Percentiles rank a stretch among this genome's conserved stretches.
phyloP scores from a whole-genome alignment of 768 basidiomycete genomes.

The Hydnum rufescens region DNA sequence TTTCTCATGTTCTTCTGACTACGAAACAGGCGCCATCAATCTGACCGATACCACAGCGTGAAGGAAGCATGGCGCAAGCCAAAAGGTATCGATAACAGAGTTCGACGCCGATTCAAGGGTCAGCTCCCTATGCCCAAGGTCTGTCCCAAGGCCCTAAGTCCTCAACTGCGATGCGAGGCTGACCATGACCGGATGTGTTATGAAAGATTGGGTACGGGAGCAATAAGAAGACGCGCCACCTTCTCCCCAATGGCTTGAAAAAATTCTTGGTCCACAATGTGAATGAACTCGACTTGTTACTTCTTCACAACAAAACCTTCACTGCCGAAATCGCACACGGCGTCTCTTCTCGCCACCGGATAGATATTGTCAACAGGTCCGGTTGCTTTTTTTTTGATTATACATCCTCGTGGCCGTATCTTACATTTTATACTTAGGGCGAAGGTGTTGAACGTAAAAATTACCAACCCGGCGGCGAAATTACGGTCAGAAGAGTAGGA shows the following conservation, averaged over 20 bases:
- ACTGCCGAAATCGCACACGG: constrained; percentile 94
- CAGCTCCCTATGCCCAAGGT: constrained; percentile 95
- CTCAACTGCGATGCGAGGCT: not conserved
- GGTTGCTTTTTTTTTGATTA: constrained; percentile 11
- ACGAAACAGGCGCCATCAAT: constrained; percentile 74
- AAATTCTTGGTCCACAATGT: constrained; percentile 90
- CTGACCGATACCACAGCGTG: constrained; percentile 89
- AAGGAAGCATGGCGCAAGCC: constrained; percentile 99
- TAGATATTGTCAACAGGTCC: constrained; percentile 71
- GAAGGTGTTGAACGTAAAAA: constrained; percentile 74
- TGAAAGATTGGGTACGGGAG: constrained; percentile 68
- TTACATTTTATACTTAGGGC: constrained; percentile 29
- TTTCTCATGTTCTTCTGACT: not conserved
- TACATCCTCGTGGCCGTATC: constrained; percentile 4
- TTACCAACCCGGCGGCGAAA: constrained; percentile 82
- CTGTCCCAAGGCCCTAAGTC: constrained; percentile 13
- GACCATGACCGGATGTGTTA: not conserved
- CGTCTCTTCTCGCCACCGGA: constrained; percentile 90
- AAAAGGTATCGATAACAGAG: constrained; percentile 99
- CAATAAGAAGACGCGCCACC: constrained; percentile 83
- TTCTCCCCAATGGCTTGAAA: constrained; percentile 90
- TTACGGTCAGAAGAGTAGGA: constrained; percentile 89
- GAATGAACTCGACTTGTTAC: constrained; percentile 80
- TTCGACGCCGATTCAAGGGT: constrained; percentile 87
- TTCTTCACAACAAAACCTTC: constrained; percentile 96